phyloP scores from a whole-genome alignment of 2,329 filamentous ascomycete species.

The Verticillium albo-atrum region DNA sequence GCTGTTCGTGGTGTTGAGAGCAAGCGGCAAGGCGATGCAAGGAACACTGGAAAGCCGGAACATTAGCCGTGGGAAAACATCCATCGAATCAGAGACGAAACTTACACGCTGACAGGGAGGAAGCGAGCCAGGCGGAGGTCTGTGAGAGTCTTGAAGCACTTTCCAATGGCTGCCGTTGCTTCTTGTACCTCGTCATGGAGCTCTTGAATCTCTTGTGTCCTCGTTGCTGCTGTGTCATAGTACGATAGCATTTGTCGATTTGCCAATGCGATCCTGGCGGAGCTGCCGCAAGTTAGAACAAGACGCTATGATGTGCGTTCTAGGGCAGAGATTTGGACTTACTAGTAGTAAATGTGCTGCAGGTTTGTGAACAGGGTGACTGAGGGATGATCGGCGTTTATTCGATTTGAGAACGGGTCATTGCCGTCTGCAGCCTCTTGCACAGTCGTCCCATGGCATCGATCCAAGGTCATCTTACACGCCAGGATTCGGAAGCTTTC shows the following conservation, averaged over 20 bases:
- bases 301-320: too few relatives aligned
- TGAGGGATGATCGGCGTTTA: background rate
- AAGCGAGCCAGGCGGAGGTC: background rate
- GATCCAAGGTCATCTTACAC: background rate
- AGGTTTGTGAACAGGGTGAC: background rate
- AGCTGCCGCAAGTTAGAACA: background rate
- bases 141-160: background rate
- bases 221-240: background rate
- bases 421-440: background rate
- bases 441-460: background rate
- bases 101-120: conserved; percentile 1
- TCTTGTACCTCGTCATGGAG: background rate
- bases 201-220: background rate
- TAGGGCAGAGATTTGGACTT: background rate
- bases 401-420: background rate
- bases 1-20: background rate
- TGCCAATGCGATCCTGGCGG: background rate
- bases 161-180: background rate
- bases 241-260: background rate
- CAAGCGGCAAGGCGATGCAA: background rate
- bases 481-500: background rate
- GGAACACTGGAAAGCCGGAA: background rate
- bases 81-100: background rate
- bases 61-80: background rate
- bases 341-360: conserved; percentile 1